Evolutionary conservation across 352 stramenopile genomes (phyloP).

Genomic region (Pythium volutum): DNA sequence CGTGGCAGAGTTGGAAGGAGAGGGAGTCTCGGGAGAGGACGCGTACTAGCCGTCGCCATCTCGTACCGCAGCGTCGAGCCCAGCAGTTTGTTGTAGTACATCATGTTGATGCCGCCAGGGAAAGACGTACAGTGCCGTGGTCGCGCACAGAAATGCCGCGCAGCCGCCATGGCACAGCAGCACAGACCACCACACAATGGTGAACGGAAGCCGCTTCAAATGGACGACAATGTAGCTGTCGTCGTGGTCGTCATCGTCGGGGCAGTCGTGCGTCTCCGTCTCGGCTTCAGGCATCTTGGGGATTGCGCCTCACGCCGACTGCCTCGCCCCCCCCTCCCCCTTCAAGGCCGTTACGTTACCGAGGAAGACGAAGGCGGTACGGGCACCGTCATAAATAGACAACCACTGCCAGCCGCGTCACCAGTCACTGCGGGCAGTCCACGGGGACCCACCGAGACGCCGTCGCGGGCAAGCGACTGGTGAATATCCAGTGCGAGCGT

Average conservation of each 20-base stretch:
- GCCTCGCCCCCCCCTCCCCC: too few species aligned
- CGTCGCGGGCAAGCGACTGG: conserved; percentile 10
- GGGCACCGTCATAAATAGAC: conserved; percentile 14
- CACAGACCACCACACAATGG: conserved; percentile 26
- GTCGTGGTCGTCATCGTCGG: conserved; percentile 11
- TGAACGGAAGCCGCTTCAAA: conserved; percentile 22
- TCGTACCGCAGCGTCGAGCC: conserved; percentile 25
- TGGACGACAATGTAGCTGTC: conserved; percentile 24
- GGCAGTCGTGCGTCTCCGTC: neutral
- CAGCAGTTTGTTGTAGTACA: conserved; percentile 49
- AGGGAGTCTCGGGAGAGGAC: neutral
- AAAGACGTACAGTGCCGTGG: conserved; percentile 31
- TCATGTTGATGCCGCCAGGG: conserved; percentile 26
- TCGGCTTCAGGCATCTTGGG: too few species aligned
- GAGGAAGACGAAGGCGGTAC: neutral
- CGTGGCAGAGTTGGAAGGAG: too few species aligned
- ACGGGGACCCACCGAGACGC: neutral
- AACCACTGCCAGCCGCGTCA: conserved; percentile 6
- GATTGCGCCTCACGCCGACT: too few species aligned
- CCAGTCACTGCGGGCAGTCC: conserved; percentile 1
- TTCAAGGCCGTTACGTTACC: too few species aligned
- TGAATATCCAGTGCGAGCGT: conserved; percentile 17
- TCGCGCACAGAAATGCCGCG: conserved; percentile 28
- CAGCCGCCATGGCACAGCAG: conserved; percentile 27
- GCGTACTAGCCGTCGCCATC: conserved; percentile 12